Percentiles rank a stretch among this genome's conserved stretches.
Conservation (phyloP, 306 rosid species). For the Glycine soja region DNA sequence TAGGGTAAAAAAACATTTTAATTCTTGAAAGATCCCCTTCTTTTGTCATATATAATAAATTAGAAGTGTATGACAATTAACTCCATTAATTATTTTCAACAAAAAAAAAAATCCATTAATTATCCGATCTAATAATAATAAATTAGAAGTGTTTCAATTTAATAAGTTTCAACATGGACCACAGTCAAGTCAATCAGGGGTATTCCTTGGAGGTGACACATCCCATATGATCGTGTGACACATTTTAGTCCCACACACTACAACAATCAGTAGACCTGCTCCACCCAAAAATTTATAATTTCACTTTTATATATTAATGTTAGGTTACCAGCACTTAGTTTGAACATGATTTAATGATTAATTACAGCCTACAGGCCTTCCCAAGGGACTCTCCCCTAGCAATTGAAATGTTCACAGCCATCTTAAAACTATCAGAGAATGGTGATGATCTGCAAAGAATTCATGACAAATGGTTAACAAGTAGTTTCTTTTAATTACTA, state of each 20-base stretch:
- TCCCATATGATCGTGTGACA: neutral
- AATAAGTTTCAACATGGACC: neutral
- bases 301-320: too few relatives aligned
- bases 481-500: neutral
- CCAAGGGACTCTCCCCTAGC: conserved; percentile 78
- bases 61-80: too few relatives aligned
- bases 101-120: neutral
- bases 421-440: too few relatives aligned
- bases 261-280: neutral
- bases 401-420: conserved; percentile 48
- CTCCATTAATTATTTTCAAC: too few relatives aligned
- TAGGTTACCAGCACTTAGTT: neutral
- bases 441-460: too few relatives aligned
- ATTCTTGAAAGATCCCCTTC: too few relatives aligned
- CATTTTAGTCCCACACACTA: neutral
- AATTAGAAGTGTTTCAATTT: neutral
- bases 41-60: too few relatives aligned
- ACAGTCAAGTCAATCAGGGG: neutral
- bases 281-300: neutral
- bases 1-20: too few relatives aligned
- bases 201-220: neutral
- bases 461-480: too few relatives aligned
- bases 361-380: conserved; percentile 59
- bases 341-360: conserved; percentile 8
- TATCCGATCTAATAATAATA: neutral